A percentile compares a stretch with the other conserved stretches of the same genome.
Evolutionary conservation across 257 asterid species (phyloP).

Genomic region (Phtheirospermum japonicum): DNA sequence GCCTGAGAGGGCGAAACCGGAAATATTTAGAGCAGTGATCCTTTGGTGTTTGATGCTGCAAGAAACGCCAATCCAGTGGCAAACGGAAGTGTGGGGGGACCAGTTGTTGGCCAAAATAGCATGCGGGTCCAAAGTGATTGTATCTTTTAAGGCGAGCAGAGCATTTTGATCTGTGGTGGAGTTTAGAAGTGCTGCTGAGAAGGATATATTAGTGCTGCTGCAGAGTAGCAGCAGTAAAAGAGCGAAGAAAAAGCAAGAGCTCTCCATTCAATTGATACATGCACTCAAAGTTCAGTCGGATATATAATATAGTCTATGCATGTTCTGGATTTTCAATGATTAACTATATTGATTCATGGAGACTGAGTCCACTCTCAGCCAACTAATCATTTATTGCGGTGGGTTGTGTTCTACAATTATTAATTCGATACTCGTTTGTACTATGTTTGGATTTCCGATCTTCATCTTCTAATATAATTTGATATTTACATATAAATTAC

Average conservation of each 20-base stretch:
- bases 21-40: constrained; percentile 32
- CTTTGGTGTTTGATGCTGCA: constrained; percentile 29
- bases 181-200: not conserved
- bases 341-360: no score
- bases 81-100: constrained; percentile 17
- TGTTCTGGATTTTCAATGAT: no score
- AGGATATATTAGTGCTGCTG: not conserved
- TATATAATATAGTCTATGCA: no score
- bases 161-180: constrained; percentile 30
- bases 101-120: constrained; percentile 18
- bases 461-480: no score
- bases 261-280: not conserved
- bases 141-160: constrained; percentile 34
- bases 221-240: not conserved
- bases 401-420: no score
- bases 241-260: not conserved
- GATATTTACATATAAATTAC: no score
- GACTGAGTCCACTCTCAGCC: no score
- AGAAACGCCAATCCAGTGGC: constrained; percentile 41
- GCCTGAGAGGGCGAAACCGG: constrained; percentile 25
- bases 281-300: no score
- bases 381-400: no score
- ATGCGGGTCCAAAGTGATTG: constrained; percentile 29
- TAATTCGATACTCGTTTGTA: no score
- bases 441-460: no score